Evolutionary conservation across 768 basidiomycete genomes (phyloP), one percentile per base, ranked within the genome.

Genomic region (Dentipellis sp.): DNA sequence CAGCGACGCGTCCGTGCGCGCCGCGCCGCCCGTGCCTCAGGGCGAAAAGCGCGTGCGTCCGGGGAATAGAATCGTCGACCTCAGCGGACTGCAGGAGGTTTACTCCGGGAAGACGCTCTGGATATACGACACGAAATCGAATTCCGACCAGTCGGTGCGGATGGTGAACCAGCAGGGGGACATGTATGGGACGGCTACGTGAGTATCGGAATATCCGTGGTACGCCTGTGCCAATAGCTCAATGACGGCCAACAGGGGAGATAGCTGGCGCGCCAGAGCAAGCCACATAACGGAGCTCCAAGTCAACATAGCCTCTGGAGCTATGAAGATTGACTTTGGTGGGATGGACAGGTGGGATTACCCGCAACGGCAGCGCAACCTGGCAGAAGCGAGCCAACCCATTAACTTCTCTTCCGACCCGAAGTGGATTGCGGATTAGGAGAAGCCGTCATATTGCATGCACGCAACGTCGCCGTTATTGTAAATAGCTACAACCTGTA

Each of bases 131-230:
- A 62, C 72, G 7, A 71, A 68, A 60, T 88, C 87, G 10, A 86
- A 87, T 63, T 54, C 52, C 12, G 88, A 91, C 67, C 78, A 78
- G 58, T 86, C 81, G 58, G 83, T 77, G 53, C 76, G 87, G 49
- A 71, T 86, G n/a, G 79, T 91, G 10, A 80, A 76, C 63, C 79
- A 78, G 59, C 64, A 71, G 54, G 66, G 73, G 12, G 79, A 82
- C 59, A 68, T 82, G 59, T 89, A 89, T 62, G 86, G 88, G 29
- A 86, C 86, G 34, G 88, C 87, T 53, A 87, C 87, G 88, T 88
- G 65, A 67, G 84, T 77, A 40, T 6, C 6, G 3, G 3, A 29
- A 29, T 29, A 29, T 29, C 29, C 29, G 6, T 29, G 29, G 29
- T 29, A 29, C 29, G 6, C 3, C 29, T 6, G 29, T 29, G 3